phyloP scores from a whole-genome alignment of 2,329 filamentous ascomycete genomes.

The Epicoccum nigrum region DNA sequence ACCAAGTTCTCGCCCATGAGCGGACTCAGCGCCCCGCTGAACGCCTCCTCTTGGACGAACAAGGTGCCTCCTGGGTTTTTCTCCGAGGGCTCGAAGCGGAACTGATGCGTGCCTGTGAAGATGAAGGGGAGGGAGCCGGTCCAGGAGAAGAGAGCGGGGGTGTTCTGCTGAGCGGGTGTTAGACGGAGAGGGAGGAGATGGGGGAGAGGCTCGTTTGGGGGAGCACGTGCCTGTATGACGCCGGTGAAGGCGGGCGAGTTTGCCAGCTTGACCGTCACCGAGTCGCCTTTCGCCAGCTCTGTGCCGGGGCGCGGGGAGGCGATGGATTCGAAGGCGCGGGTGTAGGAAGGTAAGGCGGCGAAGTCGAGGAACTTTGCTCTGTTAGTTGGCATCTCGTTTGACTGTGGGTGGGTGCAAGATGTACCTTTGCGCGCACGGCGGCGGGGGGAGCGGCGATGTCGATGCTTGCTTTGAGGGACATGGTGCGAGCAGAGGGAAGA shows the following conservation, averaged over 20 bases:
- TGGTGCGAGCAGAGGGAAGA: too few relatives aligned
- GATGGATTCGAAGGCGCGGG: neutral
- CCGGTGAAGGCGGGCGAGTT: neutral
- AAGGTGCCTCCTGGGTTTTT: constrained; percentile 18
- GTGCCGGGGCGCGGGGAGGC: neutral
- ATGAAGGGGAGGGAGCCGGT: constrained; percentile 18
- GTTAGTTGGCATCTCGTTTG: too few relatives aligned
- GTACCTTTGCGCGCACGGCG: constrained; percentile 17
- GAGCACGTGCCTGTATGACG: constrained; percentile 7
- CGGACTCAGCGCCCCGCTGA: constrained; percentile 21
- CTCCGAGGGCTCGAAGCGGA: constrained; percentile 21
- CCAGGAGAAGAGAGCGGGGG: constrained; percentile 19
- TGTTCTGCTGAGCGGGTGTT: constrained; percentile 15
- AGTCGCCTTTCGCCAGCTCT: neutral
- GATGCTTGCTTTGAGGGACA: constrained; percentile 19
- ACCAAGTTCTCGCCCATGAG: neutral
- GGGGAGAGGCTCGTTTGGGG: neutral
- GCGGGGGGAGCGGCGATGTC: constrained; percentile 26
- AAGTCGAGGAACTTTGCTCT: constrained; percentile 7
- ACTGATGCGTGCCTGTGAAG: constrained; percentile 27
- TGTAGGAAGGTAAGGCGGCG: neutral
- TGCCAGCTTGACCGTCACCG: neutral
- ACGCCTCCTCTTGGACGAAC: constrained; percentile 28
- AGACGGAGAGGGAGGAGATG: too few relatives aligned
- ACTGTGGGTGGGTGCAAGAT: neutral